Evolutionary conservation across 169 alveolate genomes (phyloP).

Genomic region (Cryptosporidium parvum): DNA sequence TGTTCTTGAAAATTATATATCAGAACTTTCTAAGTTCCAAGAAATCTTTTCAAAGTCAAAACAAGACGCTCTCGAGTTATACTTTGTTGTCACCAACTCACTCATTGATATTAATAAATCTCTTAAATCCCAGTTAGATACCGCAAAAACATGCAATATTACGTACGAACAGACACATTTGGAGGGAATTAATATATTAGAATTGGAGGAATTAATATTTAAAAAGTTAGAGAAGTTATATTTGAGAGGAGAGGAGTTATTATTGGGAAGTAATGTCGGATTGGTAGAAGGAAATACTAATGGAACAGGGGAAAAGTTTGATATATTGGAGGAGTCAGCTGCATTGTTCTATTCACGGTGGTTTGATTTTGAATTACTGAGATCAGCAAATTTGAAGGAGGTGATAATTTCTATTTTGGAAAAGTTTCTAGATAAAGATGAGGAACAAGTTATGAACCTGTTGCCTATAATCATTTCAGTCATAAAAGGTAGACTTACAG

Average conservation of each 20-base stretch:
- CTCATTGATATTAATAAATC: constrained; percentile 3
- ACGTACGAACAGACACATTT: not conserved
- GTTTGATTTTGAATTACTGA: constrained; percentile 32
- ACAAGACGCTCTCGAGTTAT: constrained; percentile 45
- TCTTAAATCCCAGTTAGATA: not conserved
- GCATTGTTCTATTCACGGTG: constrained; percentile 50
- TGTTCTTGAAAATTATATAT: not conserved
- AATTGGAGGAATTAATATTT: constrained; percentile 4
- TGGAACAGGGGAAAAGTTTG: not conserved
- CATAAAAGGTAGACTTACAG: not conserved
- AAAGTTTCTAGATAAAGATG: not conserved
- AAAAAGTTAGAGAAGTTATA: constrained; percentile 5
- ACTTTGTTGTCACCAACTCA: constrained; percentile 30
- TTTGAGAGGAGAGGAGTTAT: constrained; percentile 27
- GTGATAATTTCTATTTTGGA: not conserved
- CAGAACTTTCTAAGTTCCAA: constrained; percentile 2
- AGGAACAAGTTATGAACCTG: not conserved
- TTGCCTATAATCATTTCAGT: constrained; percentile 31
- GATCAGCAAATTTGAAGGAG: not conserved
- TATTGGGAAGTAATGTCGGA: not conserved
- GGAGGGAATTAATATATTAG: not conserved
- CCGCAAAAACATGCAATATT: not conserved
- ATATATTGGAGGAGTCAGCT: constrained; percentile 16
- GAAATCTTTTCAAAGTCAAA: constrained; percentile 13
- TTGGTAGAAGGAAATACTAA: not conserved